Evolutionary conservation across 2,329 filamentous ascomycete genomes (phyloP).

Genomic region (Didymella keratinophila): DNA sequence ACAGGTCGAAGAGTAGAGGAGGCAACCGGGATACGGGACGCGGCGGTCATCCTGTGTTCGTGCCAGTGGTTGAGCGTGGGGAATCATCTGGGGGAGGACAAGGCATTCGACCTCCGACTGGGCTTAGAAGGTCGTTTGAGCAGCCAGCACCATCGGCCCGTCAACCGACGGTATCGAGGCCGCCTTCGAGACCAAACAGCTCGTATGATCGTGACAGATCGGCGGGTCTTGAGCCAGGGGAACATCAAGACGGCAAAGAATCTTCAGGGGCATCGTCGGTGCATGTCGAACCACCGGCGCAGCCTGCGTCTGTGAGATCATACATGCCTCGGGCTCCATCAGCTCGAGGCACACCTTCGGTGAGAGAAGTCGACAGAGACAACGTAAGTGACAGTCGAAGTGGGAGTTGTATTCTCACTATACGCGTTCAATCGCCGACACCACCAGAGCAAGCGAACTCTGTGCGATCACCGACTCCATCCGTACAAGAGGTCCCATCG

Average conservation of each 20-base stretch:
- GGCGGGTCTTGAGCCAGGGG: not conserved
- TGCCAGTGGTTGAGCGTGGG: not conserved
- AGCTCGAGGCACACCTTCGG: too few species aligned
- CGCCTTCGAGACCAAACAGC: not conserved
- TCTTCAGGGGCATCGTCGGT: not conserved
- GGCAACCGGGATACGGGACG: too few species aligned
- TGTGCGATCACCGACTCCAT: not conserved
- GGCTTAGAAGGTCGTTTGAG: too few species aligned
- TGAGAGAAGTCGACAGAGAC: not conserved
- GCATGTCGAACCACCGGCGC: not conserved
- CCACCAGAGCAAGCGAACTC: not conserved
- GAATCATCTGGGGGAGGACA: not conserved
- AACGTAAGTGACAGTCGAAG: not conserved
- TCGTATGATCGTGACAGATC: not conserved
- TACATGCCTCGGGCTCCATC: too few species aligned
- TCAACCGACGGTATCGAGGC: not conserved
- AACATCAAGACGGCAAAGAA: not conserved
- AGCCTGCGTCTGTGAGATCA: not conserved
- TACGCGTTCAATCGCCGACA: conserved; percentile 2
- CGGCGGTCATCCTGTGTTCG: not conserved
- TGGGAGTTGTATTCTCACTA: not conserved
- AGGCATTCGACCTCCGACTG: too few species aligned
- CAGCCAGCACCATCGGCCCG: not conserved
- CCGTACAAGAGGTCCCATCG: too few species aligned
- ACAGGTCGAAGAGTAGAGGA: not conserved